phyloP scores from a whole-genome alignment of 2,329 filamentous ascomycete species.

The Acephala macrosclerotiorum region DNA sequence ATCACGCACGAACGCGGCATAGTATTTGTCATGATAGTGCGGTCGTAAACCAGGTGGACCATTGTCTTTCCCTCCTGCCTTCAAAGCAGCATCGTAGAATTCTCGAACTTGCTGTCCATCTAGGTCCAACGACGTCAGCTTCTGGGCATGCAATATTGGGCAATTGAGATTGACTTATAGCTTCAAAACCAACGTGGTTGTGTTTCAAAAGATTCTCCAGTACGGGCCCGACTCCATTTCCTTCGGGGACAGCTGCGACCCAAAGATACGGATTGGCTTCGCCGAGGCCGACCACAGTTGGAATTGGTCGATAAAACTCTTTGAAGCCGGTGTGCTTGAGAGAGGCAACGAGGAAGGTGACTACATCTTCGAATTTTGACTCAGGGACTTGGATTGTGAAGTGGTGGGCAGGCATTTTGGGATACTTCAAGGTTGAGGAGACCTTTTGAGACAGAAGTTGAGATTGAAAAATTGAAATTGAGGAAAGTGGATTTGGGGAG shows the following conservation, averaged over 20 bases:
- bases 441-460: not conserved
- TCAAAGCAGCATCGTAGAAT: slow-evolving; percentile 28
- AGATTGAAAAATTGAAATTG: too few species aligned
- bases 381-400: slow-evolving; percentile 25
- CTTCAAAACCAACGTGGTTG: slow-evolving; percentile 31
- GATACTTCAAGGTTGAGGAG: not conserved
- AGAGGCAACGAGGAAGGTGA: slow-evolving; percentile 30
- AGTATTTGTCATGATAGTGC: slow-evolving; percentile 30
- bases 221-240: not conserved
- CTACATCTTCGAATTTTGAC: slow-evolving; percentile 22
- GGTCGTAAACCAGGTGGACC: slow-evolving; percentile 26
- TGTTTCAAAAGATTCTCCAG: not conserved
- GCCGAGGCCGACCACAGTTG: slow-evolving; percentile 27
- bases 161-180: slow-evolving; percentile 22
- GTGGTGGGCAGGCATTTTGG: slow-evolving; percentile 31
- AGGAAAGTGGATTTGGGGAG: not conserved
- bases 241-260: slow-evolving; percentile 17
- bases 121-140: slow-evolving; percentile 9
- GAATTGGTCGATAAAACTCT: slow-evolving; percentile 24
- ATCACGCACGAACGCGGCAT: slow-evolving; percentile 31
- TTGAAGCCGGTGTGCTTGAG: slow-evolving; percentile 27
- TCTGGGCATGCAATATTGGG: not conserved
- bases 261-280: slow-evolving; percentile 28
- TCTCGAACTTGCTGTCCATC: slow-evolving; percentile 28
- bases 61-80: slow-evolving; percentile 31